phyloP scores from a whole-genome alignment of 768 basidiomycete genomes.

The Tulasnella sp. region DNA sequence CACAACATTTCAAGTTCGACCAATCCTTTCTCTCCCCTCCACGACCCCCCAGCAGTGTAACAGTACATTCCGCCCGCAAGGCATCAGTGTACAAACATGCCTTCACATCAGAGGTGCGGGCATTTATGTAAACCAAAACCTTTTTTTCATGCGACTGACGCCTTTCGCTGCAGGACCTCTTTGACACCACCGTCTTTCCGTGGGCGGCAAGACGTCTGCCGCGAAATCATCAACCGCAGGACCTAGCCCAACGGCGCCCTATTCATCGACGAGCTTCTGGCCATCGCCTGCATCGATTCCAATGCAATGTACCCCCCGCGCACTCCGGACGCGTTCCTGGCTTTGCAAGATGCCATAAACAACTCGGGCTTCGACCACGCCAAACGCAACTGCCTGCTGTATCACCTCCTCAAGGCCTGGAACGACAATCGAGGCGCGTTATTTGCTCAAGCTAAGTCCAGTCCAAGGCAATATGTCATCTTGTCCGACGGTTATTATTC shows the following conservation, averaged over 20 bases:
- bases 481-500: slow-evolving; percentile 76
- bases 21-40: background rate
- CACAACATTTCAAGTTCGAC: background rate
- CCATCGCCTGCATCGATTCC: slow-evolving; percentile 58
- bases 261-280: slow-evolving; percentile 73
- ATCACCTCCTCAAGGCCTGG: slow-evolving; percentile 81
- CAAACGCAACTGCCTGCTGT: slow-evolving; percentile 80
- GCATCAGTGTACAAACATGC: too few relatives aligned
- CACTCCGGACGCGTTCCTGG: slow-evolving; percentile 56
- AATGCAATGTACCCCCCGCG: slow-evolving; percentile 65
- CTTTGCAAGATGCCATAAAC: slow-evolving; percentile 64
- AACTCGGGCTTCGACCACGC: slow-evolving; percentile 67
- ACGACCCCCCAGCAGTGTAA: background rate
- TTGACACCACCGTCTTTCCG: too few relatives aligned
- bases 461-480: slow-evolving; percentile 61
- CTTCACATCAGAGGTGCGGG: too few relatives aligned
- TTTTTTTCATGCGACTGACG: too few relatives aligned
- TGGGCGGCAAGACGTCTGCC: slow-evolving; percentile 43
- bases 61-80: background rate
- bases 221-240: slow-evolving; percentile 66
- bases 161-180: too few relatives aligned
- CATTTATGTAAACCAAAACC: too few relatives aligned
- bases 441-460: slow-evolving; percentile 52
- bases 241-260: slow-evolving; percentile 61
- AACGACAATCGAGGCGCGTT: slow-evolving; percentile 60